These are phyloP conservation scores for Dothistroma septosporum DNA, from an alignment of 2,329 filamentous ascomycete species.

Conservation along the genomic window DNA sequence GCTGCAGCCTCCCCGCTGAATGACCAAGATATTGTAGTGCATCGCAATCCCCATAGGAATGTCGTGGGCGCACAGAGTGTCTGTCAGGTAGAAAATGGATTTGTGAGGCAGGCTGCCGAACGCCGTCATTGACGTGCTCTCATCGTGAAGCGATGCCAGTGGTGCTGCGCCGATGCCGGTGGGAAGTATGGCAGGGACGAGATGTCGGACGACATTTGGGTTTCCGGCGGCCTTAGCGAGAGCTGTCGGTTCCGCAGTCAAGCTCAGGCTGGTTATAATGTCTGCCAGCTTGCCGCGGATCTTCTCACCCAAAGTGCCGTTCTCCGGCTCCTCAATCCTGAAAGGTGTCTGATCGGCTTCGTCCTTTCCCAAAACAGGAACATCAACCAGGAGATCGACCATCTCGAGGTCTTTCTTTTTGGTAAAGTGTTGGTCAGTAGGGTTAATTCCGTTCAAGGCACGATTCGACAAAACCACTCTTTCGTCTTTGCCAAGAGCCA, in stretches of 20 bases:
- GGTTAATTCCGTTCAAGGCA: constrained; percentile 62
- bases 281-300: constrained; percentile 48
- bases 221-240: not conserved
- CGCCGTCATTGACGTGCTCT: constrained; percentile 44
- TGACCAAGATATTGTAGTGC: constrained; percentile 70
- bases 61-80: constrained; percentile 57
- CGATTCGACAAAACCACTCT: constrained; percentile 75
- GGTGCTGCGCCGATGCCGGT: constrained; percentile 64
- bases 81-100: constrained; percentile 63
- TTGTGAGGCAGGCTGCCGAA: constrained; percentile 41
- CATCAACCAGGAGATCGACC: constrained; percentile 68
- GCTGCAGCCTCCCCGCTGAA: constrained; percentile 76
- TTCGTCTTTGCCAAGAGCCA: constrained; percentile 81
- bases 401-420: constrained; percentile 68
- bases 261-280: constrained; percentile 14
- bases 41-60: constrained; percentile 51
- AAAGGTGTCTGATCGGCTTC: not conserved
- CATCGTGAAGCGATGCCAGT: constrained; percentile 47
- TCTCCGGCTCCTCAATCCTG: constrained; percentile 15
- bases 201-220: constrained; percentile 30
- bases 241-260: constrained; percentile 7
- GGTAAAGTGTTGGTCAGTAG: constrained; percentile 79
- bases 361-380: constrained; percentile 9
- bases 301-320: constrained; percentile 40
- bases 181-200: constrained; percentile 51